Base-by-base conservation (phyloP, 139 green algal genomes). In the Chlorella sp. region DNA sequence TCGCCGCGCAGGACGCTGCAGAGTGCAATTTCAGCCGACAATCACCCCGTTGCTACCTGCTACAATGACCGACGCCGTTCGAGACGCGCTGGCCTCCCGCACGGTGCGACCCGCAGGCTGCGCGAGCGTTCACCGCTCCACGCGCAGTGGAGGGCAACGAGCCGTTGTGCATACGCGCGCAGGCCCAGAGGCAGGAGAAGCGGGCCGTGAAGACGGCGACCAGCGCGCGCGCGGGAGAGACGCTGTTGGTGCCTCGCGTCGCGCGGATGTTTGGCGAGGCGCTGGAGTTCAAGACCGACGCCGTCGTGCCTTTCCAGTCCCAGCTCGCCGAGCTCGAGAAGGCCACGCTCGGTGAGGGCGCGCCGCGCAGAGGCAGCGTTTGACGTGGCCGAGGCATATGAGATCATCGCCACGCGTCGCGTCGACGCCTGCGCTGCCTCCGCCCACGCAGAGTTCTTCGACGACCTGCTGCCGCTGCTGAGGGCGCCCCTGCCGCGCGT, bases 401-500 rank as follows among this genome's bases (percentile, higher is more conserved):
- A 64, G 6, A 64, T 55, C 59, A 64, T 64, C 23, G n/a, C 6
- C 59, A 27, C 22, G 20, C 59, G 26, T 64, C 59, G 26, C n/a
- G 59, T 64, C 4, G 17, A 64, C 31, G 36, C 36, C 3, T 26
- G 27, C 62, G 17, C 36, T 36, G 17, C 62, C 5, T 36, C 27
- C 36, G 26, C 4, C 30, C 4, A n/a, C 34, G 26, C 72, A 83
- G 77, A 79, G 26, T 74, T 76, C 63, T 67, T 76, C 24, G 74
- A 78, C 31, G 27, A 27, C 5, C 1, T 79, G 36, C 33, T 74
- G 49, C 77, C 77, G 49, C 65, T 83, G 50, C 75, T 83, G 73
- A 55, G 36, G 1, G 77, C 62, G 30, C 73, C 77, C 2, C 77
- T 83, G 69, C 77, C 77, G 2, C 73, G 77, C 20, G 77, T 83